Evolutionary conservation across 805 yeast species (phyloP).

Genomic region (Millerozyma acaciae): DNA sequence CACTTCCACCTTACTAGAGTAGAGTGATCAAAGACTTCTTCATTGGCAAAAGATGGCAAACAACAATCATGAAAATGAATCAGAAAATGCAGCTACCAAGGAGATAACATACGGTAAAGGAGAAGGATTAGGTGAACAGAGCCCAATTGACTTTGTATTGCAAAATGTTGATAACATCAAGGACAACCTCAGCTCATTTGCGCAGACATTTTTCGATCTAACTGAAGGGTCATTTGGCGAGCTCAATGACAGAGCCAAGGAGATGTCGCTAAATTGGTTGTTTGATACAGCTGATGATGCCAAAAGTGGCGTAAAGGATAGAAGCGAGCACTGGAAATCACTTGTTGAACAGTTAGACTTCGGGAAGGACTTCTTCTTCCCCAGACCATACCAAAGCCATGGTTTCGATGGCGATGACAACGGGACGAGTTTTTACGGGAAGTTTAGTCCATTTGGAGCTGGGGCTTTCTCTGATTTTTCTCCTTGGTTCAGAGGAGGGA

Average conservation of each 20-base stretch:
- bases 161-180: constrained; percentile 22
- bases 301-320: constrained; percentile 2
- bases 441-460: constrained; percentile 4
- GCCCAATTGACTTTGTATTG: constrained; percentile 22
- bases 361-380: constrained; percentile 13
- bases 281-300: constrained; percentile 10
- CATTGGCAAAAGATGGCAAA: constrained; percentile 3
- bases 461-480: constrained; percentile 5
- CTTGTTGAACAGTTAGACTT: constrained; percentile 2
- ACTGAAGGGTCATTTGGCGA: constrained; percentile 21
- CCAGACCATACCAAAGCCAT: constrained; percentile 20
- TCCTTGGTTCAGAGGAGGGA: constrained; percentile 12
- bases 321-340: constrained; percentile 1
- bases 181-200: constrained; percentile 19
- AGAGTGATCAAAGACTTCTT: background rate
- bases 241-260: constrained; percentile 18
- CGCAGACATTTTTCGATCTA: constrained; percentile 22
- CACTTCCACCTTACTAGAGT: too few relatives aligned
- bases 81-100: constrained; percentile 3
- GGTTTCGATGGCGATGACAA: constrained; percentile 4
- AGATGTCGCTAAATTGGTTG: constrained; percentile 16
- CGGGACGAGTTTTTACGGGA: background rate
- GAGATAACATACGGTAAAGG: constrained; percentile 9
- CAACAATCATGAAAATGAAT: constrained; percentile 2
- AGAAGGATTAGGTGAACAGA: background rate